These are phyloP conservation scores for Xeromyces bisporus DNA, from an alignment of 495 filamentous ascomycete species.

Conservation along the genomic window DNA sequence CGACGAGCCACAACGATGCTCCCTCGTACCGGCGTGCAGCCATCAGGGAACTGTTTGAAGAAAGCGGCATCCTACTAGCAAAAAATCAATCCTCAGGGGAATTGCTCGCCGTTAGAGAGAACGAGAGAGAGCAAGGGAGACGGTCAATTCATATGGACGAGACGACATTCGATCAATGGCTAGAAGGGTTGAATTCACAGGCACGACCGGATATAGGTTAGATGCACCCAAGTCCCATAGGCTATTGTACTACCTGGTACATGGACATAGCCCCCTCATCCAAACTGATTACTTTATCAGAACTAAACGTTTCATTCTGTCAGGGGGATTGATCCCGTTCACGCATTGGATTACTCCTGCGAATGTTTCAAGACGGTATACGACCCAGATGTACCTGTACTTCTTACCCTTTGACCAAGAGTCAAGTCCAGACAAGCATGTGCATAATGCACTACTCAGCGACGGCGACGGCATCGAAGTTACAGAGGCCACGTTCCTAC, in stretches of 20 bases:
- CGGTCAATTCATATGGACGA: slow-evolving; percentile 45
- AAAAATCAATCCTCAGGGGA: slow-evolving; percentile 24
- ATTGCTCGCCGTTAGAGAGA: slow-evolving; percentile 41
- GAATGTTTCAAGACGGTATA: slow-evolving; percentile 54
- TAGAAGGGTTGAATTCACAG: slow-evolving; percentile 38
- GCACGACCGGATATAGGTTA: slow-evolving; percentile 51
- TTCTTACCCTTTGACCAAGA: slow-evolving; percentile 55
- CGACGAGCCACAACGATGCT: slow-evolving; percentile 46
- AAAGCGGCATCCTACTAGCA: slow-evolving; percentile 77
- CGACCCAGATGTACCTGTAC: slow-evolving; percentile 93
- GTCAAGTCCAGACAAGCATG: slow-evolving; percentile 15
- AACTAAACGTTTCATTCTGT: background rate
- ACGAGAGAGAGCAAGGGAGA: slow-evolving; percentile 46
- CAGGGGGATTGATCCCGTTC: slow-evolving; percentile 59
- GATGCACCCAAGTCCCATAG: slow-evolving; percentile 5
- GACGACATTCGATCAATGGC: slow-evolving; percentile 48
- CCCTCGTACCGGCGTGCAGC: slow-evolving; percentile 58
- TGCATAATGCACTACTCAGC: slow-evolving; percentile 14
- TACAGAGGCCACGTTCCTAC: slow-evolving; percentile 61
- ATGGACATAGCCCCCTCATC: background rate
- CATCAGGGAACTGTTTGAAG: slow-evolving; percentile 85
- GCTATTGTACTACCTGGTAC: too few relatives aligned
- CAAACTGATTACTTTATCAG: background rate
- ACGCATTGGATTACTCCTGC: slow-evolving; percentile 82
- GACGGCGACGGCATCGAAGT: slow-evolving; percentile 54